Base-by-base conservation (phyloP, 345 rosid species). In the Ceriops decandra region DNA sequence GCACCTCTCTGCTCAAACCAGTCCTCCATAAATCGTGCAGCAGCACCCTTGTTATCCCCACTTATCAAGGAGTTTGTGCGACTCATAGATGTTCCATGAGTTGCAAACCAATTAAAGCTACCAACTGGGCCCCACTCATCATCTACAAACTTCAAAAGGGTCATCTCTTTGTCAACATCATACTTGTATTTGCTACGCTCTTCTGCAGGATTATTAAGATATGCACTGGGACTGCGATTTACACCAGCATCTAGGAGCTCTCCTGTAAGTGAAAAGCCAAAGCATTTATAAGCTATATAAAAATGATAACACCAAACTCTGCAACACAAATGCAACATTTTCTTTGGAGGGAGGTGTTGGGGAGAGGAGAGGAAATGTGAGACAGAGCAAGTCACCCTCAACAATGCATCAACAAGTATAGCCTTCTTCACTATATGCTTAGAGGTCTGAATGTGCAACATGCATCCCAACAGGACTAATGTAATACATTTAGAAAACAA, bases 41-140 rank as follows among this genome's bases (percentile, higher is more conserved):
- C 98, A 66, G 97, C 82, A 6, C 98, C 98, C 81, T 93, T 93
- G 86, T 93, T 93, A 81, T 93, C 98, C 70, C 98, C 98, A 74
- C 98, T 93, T 74, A 93, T 84, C 82, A 93, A 81, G 21, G 96
- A 86, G 82, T 93, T 93, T 64, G 92, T 76, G 60, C 97, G 96
- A 73, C 96, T 87, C 98, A 93, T 93, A 75, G 96, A 91, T 32
- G 98, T 93, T 71, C 97, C 98, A 72, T 93, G 98, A 65, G 97
- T 93, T 60, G 97, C 91, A 82, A 93, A 93, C 97, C 96, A 91
- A 69, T 90, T 93, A 82, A 93, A 91, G 85, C 91, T 87, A 64
- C 98, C 97, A 33, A 89, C 84, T 24, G 97, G 80, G 21, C 97
- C 96, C 95, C 92, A 86, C 70, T 85, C 83, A 56, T 85, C 82